Evolutionary conservation across 1,284 basidiomycete genomes (phyloP).

Genomic region (Sanghuangporus weigelae): DNA sequence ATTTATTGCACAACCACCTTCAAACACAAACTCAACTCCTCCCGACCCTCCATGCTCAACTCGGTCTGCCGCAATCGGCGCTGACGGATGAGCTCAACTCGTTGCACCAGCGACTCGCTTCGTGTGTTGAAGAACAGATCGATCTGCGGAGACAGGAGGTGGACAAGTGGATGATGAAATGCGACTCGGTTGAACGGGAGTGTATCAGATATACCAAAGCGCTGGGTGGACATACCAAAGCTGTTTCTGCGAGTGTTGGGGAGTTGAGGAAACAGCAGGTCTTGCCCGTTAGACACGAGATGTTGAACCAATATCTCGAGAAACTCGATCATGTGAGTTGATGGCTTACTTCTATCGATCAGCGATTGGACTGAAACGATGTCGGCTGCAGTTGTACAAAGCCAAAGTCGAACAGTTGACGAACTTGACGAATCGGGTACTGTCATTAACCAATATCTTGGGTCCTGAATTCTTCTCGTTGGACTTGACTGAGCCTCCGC

Average conservation of each 20-base stretch:
- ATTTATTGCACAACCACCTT: constrained; percentile 72
- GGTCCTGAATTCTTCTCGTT: constrained; percentile 53
- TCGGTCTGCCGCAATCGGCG: constrained; percentile 67
- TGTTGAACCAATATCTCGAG: constrained; percentile 62
- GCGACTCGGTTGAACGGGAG: constrained; percentile 53
- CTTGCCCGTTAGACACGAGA: constrained; percentile 62
- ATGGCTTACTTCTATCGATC: neutral
- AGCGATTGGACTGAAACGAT: neutral
- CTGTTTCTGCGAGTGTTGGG: constrained; percentile 48
- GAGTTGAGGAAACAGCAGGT: constrained; percentile 58
- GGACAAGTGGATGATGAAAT: constrained; percentile 61
- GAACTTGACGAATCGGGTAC: constrained; percentile 59
- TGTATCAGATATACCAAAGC: constrained; percentile 60
- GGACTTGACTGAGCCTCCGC: constrained; percentile 49
- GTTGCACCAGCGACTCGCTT: constrained; percentile 61
- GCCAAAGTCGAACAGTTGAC: constrained; percentile 73
- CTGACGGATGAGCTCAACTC: constrained; percentile 67
- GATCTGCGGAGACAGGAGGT: constrained; percentile 63
- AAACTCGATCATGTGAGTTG: constrained; percentile 64
- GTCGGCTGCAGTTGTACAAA: constrained; percentile 54
- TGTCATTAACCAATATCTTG: constrained; percentile 50
- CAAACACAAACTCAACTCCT: constrained; percentile 71
- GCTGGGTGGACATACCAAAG: constrained; percentile 66
- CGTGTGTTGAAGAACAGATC: constrained; percentile 67
- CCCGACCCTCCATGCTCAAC: constrained; percentile 62